Conservation (phyloP, 345 rosid genomes). For the Crucihimalaya himalaica region DNA sequence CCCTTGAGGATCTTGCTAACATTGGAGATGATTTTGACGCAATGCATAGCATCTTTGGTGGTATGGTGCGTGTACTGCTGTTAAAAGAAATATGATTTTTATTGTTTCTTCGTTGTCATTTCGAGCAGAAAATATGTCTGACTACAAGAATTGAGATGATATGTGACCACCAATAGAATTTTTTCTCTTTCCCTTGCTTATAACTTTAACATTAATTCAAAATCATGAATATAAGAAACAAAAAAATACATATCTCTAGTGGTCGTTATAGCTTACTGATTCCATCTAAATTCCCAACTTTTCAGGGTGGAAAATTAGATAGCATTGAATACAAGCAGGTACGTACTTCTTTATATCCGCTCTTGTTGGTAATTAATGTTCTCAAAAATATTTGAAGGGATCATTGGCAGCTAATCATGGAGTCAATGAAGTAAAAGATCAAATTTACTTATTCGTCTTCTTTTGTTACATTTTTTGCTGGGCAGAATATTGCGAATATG, state of each 20-base stretch:
- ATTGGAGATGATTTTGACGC: constrained; percentile 64
- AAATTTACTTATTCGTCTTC: constrained; percentile 17
- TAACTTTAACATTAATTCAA: neutral
- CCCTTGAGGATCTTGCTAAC: constrained; percentile 58
- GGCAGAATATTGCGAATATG: constrained; percentile 50
- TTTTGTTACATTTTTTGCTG: neutral
- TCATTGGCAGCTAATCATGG: neutral
- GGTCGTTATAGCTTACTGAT: constrained; percentile 25
- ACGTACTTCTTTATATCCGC: constrained; percentile 16
- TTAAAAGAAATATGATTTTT: too few relatives aligned
- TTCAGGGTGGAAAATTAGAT: constrained; percentile 82
- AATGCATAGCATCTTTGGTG: constrained; percentile 61
- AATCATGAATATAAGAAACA: neutral
- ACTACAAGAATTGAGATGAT: neutral
- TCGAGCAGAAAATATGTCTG: neutral
- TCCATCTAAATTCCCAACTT: constrained; percentile 4
- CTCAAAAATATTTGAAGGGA: neutral
- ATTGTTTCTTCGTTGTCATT: neutral
- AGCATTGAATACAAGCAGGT: constrained; percentile 89
- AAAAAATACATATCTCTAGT: neutral
- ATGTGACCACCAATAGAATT: neutral
- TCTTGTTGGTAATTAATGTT: neutral
- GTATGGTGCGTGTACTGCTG: constrained; percentile 58
- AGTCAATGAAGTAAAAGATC: neutral
- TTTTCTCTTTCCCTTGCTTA: neutral